These are phyloP conservation scores for carrot (Daucus carota) DNA, from an alignment of 129 eudicot genomes.

Conservation along the genomic window DH1_v3.0 NC_030387.2:12941501-12942000, in stretches of 20 bases:
- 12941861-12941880: neutral
- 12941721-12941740: neutral
- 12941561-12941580: neutral
- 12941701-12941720: conserved; percentile 6
- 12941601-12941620: neutral
- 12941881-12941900: neutral
- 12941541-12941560: neutral
- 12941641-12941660: conserved; percentile 2
- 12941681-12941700: neutral
- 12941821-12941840: too few species aligned
- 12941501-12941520: conserved; percentile 2
- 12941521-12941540: neutral
- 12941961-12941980: neutral
- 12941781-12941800: neutral
- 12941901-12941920: neutral
- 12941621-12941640: neutral
- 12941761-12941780: neutral
- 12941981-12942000: neutral
- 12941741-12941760: neutral
- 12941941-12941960: neutral
- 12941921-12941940: neutral
- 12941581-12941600: neutral
- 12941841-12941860: neutral
- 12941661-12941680: neutral
- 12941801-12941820: neutral